Evolutionary conservation across 257 asterid genomes (phyloP).

Genomic region (Solanum sparsipilum): DNA sequence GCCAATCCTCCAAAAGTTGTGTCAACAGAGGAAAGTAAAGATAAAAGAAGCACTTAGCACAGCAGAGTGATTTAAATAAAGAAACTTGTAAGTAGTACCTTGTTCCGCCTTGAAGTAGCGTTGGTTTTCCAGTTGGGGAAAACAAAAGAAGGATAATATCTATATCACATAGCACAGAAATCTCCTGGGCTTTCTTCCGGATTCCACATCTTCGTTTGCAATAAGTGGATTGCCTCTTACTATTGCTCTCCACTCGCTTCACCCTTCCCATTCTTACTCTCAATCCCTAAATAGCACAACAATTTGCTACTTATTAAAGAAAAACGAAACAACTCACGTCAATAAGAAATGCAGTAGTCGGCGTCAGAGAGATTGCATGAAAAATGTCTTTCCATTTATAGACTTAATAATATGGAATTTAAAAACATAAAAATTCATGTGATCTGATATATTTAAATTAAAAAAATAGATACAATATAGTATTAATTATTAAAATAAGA

Average conservation of each 20-base stretch:
- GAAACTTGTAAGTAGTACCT: slow-evolving; percentile 33
- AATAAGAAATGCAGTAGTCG: background rate
- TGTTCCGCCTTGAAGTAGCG: slow-evolving; percentile 52
- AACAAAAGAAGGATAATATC: slow-evolving; percentile 77
- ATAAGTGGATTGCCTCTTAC: slow-evolving; percentile 75
- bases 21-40: no score
- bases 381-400: background rate
- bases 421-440: no score
- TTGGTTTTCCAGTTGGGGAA: slow-evolving; percentile 79
- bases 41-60: background rate
- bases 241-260: slow-evolving; percentile 65
- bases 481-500: background rate
- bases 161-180: slow-evolving; percentile 71
- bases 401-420: background rate
- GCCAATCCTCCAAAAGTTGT: background rate
- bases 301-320: background rate
- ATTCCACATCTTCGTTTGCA: slow-evolving; percentile 76
- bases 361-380: background rate
- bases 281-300: slow-evolving; percentile 11
- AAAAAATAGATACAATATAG: no score
- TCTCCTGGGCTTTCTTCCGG: slow-evolving; percentile 72
- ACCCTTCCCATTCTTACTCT: slow-evolving; percentile 61
- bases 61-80: background rate
- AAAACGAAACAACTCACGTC: background rate
- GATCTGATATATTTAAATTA: no score